phyloP scores from a whole-genome alignment of 129 eudicot genomes.

The Logfia minima region DNA sequence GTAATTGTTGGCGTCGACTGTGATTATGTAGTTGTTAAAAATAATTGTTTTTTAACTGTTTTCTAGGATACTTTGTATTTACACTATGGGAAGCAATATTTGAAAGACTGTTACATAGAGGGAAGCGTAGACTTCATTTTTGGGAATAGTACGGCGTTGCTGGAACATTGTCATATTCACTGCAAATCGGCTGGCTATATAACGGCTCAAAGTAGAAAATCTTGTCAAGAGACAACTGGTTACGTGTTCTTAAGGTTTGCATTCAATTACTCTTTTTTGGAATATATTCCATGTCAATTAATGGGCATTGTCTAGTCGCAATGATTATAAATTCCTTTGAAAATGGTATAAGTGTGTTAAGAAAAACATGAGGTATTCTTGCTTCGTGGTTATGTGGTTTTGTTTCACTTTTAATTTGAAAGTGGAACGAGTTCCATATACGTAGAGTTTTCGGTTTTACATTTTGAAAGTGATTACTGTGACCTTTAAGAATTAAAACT shows the following conservation, averaged over 20 bases:
- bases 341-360: background rate
- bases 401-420: background rate
- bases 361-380: background rate
- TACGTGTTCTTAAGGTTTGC: slow-evolving; percentile 79
- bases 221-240: slow-evolving; percentile 85
- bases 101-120: slow-evolving; percentile 86
- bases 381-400: background rate
- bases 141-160: slow-evolving; percentile 88
- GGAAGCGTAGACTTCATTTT: slow-evolving; percentile 98
- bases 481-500: background rate
- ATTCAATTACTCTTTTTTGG: background rate
- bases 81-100: slow-evolving; percentile 86
- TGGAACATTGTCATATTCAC: slow-evolving; percentile 97
- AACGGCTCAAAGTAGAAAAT: slow-evolving; percentile 86
- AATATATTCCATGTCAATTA: background rate
- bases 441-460: background rate
- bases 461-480: background rate
- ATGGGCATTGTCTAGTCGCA: background rate
- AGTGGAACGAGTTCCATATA: background rate
- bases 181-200: slow-evolving; percentile 83
- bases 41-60: background rate
- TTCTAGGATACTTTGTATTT: slow-evolving; percentile 82
- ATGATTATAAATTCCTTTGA: too few species aligned
- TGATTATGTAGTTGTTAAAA: background rate
- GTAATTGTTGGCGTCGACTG: background rate